These are phyloP conservation scores for Pythium biforme DNA, from an alignment of 352 stramenopile genomes.

Conservation along the genomic window DNA sequence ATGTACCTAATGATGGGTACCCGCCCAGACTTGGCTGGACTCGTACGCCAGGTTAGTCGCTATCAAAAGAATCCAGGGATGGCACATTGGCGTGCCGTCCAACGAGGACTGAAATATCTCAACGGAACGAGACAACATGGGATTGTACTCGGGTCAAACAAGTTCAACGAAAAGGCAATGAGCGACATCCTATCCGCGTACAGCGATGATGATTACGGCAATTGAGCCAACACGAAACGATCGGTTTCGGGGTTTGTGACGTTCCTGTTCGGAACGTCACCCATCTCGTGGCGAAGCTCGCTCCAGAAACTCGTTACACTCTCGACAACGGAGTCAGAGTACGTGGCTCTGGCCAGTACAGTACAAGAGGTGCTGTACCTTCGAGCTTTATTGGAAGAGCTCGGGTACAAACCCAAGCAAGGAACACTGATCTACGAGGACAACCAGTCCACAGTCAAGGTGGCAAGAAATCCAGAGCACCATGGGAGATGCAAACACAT, in stretches of 20 bases:
- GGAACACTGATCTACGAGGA: constrained; percentile 8
- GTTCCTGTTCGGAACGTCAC: constrained; percentile 2
- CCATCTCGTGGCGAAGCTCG: constrained; percentile 12
- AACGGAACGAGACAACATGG: constrained; percentile 7
- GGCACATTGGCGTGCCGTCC: constrained; percentile 9
- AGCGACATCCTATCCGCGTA: background rate
- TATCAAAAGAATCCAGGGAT: background rate
- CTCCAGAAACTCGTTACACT: constrained; percentile 9
- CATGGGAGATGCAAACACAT: constrained; percentile 16
- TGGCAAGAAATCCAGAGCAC: constrained; percentile 8
- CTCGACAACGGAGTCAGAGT: constrained; percentile 12
- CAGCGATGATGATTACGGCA: constrained; percentile 1
- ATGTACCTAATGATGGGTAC: constrained; percentile 29
- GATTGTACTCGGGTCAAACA: background rate
- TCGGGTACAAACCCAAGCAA: background rate
- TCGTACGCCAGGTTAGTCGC: constrained; percentile 10
- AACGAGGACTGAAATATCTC: constrained; percentile 15
- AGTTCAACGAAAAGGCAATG: background rate
- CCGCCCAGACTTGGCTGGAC: constrained; percentile 12
- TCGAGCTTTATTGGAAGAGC: background rate
- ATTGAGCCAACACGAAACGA: background rate
- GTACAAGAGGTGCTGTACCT: constrained; percentile 16
- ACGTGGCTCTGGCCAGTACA: constrained; percentile 2
- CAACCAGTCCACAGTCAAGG: constrained; percentile 8
- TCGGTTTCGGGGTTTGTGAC: constrained; percentile 12